Base-by-base conservation (phyloP, 2,329 filamentous ascomycete genomes). In the Chalara sp. region DNA sequence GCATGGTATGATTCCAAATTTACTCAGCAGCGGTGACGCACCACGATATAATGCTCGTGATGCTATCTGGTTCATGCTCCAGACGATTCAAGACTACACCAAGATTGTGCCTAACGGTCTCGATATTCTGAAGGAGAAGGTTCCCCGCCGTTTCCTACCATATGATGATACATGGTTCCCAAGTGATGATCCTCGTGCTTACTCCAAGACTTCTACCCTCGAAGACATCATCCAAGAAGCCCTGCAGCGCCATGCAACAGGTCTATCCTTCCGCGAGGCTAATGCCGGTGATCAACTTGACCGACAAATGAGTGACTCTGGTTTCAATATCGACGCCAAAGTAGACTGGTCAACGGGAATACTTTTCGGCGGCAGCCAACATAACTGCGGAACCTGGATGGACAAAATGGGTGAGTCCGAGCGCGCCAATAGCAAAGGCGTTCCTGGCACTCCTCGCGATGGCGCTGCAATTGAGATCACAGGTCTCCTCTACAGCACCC, bases 371-470 rank as follows among this genome's bases (percentile, higher is more conserved):
- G 93, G 95, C 33, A 97, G 89, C 63, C 91, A 96, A 65, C 78
- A 74, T 70, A 99, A 99, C 69, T 99, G 95, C 62, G 93, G 93
- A 48, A 99, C 93, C 1, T 99, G 93, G 93, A 96, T 96, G 90
- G 93, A 99, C 76, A 99, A 99, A 78, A 99, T 99, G 93, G 93
- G 93, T n/a, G 93, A 99, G 68, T 96, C 90, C 56, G 83, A 87
- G 57, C 87, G 84, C 55, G 93, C 95, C 12, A 86, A 87, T 52
- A 96, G 84, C 63, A 97, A 96, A 72, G 95, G 93, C 46, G 76
- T 96, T 21, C 95, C 93, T 1, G 93, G 91, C 6, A 99, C 93
- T n/a, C 93, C 93, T 44, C 86, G 95, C 61, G 95, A 99, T 66
- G 93, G 93, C 32, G 90, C 93, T 41, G 90, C 93, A 21, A 80